Percentiles rank a stretch among this genome's conserved stretches.
Conservation (phyloP, 345 rosid genomes). For the Hibiscus mutabilis region DNA sequence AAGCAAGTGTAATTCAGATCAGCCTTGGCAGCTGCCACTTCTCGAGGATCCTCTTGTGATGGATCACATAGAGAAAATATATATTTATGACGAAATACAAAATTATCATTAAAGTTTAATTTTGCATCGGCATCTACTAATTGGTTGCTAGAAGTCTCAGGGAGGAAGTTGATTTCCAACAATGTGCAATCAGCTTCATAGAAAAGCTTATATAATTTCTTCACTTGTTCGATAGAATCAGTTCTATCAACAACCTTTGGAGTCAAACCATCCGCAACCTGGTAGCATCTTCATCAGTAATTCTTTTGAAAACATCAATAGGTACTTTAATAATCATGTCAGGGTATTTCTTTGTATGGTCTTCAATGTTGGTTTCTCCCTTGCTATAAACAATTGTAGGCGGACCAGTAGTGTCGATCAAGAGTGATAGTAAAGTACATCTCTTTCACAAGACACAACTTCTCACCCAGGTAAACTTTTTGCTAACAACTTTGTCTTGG, state of each 20-base stretch:
- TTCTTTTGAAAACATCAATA: slow-evolving; percentile 84
- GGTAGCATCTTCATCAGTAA: slow-evolving; percentile 92
- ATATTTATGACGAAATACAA: too few relatives aligned
- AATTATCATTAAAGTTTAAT: too few relatives aligned
- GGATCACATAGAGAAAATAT: slow-evolving; percentile 89
- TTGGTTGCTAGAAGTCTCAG: too few relatives aligned
- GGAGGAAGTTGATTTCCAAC: too few relatives aligned
- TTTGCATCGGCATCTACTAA: too few relatives aligned
- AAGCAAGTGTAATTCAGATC: slow-evolving; percentile 95
- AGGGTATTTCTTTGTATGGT: slow-evolving; percentile 95
- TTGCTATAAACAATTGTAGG: slow-evolving; percentile 85
- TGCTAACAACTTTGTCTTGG: too few relatives aligned
- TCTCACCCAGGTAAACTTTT: too few relatives aligned
- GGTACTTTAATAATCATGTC: slow-evolving; percentile 98
- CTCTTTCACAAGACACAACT: too few relatives aligned
- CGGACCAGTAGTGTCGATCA: slow-evolving; percentile 98
- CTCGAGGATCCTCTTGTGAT: slow-evolving; percentile 94
- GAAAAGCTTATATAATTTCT: too few relatives aligned
- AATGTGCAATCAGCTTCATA: too few relatives aligned
- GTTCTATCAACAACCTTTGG: slow-evolving; percentile 72
- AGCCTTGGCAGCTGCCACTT: slow-evolving; percentile 93
- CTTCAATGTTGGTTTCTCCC: slow-evolving; percentile 99
- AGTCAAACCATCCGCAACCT: slow-evolving; percentile 92
- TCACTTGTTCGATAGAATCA: slow-evolving; percentile 87
- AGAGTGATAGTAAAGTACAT: slow-evolving; percentile 97